Evolutionary conservation across 495 filamentous ascomycete genomes (phyloP), one percentile per base, ranked within the genome.

Genomic region (Chaetomium cochliodes): DNA sequence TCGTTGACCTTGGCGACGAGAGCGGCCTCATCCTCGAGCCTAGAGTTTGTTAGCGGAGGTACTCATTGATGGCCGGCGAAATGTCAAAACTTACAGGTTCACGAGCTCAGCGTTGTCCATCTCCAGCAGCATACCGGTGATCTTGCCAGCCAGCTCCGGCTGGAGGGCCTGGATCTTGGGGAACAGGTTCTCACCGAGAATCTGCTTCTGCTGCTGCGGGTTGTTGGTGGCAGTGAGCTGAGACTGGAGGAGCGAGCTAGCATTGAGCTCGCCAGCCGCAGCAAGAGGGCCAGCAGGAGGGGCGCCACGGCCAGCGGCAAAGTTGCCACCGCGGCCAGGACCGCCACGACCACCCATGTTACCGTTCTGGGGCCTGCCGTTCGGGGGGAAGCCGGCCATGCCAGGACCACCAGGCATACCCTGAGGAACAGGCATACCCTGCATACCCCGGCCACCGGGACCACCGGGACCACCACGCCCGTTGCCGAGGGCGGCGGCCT

Each of bases 111-210:
- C 67, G 75, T 97, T 97, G 67, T 97, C 94, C 94, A 99, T 99
- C 85, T 99, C 94, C 70, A 99, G 75, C 71, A 99, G 87, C 94
- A 99, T 99, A 78, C 94, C 94, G 65, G 94, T 99, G 73, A 99
- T 97, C 88, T 99, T 99, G 70, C 94, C 94, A 67, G 94, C 94
- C 65, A 99, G 82, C 67, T 96, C 91, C 50, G 92, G 92, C 83
- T 98, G 92, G 78, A 94, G 86, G 59, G 84, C 85, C 76, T 92
- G 87, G 73, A 99, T 97, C 88, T 97, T 98, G 67, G 94, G 94
- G 84, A 97, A 99, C 58, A 99, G 86, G 60, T 90, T 89, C 81
- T 99, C 94, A 70, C 94, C 94, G 60, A 99, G 86, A 79, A 97
- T 88, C 82, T 99, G 94, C 87, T 99, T 99, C 82, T 97, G 96